phyloP scores from a whole-genome alignment of 129 eudicot species.

The Cynara cardunculus region DNA sequence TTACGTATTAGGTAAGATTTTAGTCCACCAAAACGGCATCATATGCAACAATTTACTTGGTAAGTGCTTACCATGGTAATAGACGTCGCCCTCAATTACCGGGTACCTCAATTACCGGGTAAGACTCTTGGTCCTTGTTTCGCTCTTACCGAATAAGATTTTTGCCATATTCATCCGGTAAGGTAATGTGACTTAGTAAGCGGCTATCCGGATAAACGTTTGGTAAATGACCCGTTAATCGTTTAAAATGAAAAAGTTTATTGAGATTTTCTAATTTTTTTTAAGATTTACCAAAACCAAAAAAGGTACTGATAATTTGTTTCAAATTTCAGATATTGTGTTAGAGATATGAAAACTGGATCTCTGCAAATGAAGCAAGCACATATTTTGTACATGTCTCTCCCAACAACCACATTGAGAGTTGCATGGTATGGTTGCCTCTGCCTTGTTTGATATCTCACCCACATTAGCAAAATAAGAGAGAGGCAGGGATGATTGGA shows the following conservation, averaged over 20 bases:
- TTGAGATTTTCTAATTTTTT: background rate
- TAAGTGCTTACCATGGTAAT: too few species aligned
- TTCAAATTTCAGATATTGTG: slow-evolving; percentile 30
- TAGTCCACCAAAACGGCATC: too few species aligned
- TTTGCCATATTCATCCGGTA: too few species aligned
- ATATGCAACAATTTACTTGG: too few species aligned
- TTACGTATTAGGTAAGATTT: too few species aligned
- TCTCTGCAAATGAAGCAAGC: slow-evolving; percentile 19
- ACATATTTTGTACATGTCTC: slow-evolving; percentile 10
- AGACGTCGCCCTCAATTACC: too few species aligned
- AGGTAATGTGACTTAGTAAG: too few species aligned
- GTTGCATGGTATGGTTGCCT: background rate
- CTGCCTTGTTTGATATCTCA: background rate
- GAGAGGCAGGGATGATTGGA: background rate
- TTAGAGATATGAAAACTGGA: slow-evolving; percentile 36
- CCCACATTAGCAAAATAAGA: background rate
- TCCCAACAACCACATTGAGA: slow-evolving; percentile 7
- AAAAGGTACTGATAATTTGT: background rate
- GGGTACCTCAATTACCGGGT: too few species aligned
- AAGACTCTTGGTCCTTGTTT: too few species aligned
- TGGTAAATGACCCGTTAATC: too few species aligned
- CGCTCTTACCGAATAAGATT: too few species aligned
- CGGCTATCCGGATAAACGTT: too few species aligned
- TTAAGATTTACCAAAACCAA: background rate
- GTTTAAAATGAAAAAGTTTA: background rate